phyloP scores from a whole-genome alignment of 208 protist species.

The Trichomonas vaginalis region DNA sequence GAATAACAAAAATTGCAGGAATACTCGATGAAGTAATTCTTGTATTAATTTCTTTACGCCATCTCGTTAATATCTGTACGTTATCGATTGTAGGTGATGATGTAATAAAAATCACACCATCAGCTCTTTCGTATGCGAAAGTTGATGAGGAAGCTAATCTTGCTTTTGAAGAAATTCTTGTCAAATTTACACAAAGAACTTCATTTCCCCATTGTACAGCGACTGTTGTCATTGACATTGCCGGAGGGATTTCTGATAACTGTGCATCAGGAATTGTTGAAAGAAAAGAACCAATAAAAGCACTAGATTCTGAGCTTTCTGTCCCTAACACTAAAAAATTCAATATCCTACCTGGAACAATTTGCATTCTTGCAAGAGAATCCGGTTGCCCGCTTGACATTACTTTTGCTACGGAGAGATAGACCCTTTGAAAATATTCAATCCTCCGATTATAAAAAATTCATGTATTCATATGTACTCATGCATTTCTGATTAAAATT shows the following conservation, averaged over 20 bases:
- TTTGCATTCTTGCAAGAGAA: neutral
- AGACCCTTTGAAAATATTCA: too few relatives aligned
- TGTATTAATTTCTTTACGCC: neutral
- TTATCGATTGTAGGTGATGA: neutral
- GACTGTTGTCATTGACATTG: neutral
- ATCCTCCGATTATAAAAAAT: too few relatives aligned
- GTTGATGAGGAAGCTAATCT: neutral
- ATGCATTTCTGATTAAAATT: too few relatives aligned
- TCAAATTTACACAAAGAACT: slow-evolving; percentile 1
- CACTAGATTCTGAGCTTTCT: neutral
- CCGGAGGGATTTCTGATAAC: neutral
- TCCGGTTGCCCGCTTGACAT: neutral
- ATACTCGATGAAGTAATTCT: neutral
- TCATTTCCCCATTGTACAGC: neutral
- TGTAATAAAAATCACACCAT: neutral
- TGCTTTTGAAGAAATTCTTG: neutral
- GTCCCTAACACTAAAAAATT: neutral
- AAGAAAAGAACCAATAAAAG: neutral
- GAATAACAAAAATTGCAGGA: neutral
- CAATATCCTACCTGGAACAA: neutral
- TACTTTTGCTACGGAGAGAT: too few relatives aligned
- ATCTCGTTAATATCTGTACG: neutral
- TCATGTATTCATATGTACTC: too few relatives aligned
- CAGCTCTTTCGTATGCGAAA: neutral
- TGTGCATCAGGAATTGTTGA: neutral